Evolutionary conservation across 768 basidiomycete species (phyloP).

Genomic region (Kockovaella imperatae): DNA sequence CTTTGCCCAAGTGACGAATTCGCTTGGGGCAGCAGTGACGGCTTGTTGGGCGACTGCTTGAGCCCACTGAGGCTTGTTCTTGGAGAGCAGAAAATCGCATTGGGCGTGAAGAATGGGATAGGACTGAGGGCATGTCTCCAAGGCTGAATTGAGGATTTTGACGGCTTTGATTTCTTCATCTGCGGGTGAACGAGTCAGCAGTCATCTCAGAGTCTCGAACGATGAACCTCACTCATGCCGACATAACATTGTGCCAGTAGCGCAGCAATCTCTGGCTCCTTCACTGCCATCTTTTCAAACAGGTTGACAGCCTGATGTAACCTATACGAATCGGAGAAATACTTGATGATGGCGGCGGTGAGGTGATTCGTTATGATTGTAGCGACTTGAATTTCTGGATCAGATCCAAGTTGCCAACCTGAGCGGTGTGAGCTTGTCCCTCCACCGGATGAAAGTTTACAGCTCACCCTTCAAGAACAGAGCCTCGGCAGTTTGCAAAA

Average conservation of each 20-base stretch:
- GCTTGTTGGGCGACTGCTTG: conserved; percentile 85
- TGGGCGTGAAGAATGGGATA: conserved; percentile 91
- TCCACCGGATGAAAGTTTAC: background rate
- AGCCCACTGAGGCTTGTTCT: conserved; percentile 80
- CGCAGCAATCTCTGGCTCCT: conserved; percentile 81
- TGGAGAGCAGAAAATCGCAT: conserved; percentile 83
- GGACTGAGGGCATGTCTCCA: conserved; percentile 78
- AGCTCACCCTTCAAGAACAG: conserved; percentile 72
- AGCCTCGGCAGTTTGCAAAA: conserved; percentile 80
- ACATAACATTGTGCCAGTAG: conserved; percentile 83
- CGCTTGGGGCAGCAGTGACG: conserved; percentile 95
- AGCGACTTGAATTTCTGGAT: conserved; percentile 97
- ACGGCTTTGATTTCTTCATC: conserved; percentile 98
- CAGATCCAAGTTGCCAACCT: conserved; percentile 99
- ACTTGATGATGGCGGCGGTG: conserved; percentile 88
- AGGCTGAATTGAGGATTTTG: conserved; percentile 77
- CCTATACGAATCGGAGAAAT: conserved; percentile 86
- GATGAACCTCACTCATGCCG: conserved; percentile 74
- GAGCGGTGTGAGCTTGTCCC: background rate
- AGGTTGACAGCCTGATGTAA: conserved; percentile 82
- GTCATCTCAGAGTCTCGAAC: background rate
- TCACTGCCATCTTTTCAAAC: conserved; percentile 79
- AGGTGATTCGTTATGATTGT: conserved; percentile 94
- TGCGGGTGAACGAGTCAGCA: conserved; percentile 39
- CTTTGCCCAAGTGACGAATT: conserved; percentile 99